Evolutionary conservation across 2,329 filamentous ascomycete genomes (phyloP), one percentile per base, ranked within the genome.

Genomic region (Diplodia sapinea): DNA sequence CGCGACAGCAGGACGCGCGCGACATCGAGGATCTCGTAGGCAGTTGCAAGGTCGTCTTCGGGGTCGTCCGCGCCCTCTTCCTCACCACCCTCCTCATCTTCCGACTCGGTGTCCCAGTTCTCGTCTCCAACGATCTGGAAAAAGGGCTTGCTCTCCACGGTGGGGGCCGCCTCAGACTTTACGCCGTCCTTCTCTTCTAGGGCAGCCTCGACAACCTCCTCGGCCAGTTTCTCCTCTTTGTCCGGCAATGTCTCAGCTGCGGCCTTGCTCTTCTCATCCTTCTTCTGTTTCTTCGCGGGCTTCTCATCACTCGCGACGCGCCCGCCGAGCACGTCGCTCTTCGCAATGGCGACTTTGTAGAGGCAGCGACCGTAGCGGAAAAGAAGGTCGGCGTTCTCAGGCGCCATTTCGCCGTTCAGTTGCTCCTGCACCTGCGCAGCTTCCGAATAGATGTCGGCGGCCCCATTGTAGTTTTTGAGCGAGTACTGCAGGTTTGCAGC

Each of bases 91-190:
- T 84, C 87, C 62, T 88, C 89, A 8, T 90, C 91, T 59, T 95
- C 93, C 0, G 90, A 92, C 66, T 91, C 89, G 3, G 75, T 76
- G 65, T 92, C 91, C 82, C 93, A 97, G 76, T 97, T 94, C 79
- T 97, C 94, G 76, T 98, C 94, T 68, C 95, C 95, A 4, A 89
- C 91, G 76, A 99, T 96, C 73, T 96, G 92, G 79, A 99, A 97
- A 70, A 92, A 87, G 0, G 92, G 88, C 78, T 94, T 94, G 78
- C 90, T 91, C 4, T 79, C 81, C 38, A 83, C 80, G 29, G 80
- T 79, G 20, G 70, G 65, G 43, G 76, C 74, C 51, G 77, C 78
- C 70, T 77, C 80, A 59, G 75, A 70, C 68, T 79, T 76, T 2
- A 78, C 76, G 56, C 79, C 80, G 23, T 81, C 81, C n/a, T 82